Evolutionary conservation across 805 yeast species (phyloP).

Genomic region (Candida sphagnicola): DNA sequence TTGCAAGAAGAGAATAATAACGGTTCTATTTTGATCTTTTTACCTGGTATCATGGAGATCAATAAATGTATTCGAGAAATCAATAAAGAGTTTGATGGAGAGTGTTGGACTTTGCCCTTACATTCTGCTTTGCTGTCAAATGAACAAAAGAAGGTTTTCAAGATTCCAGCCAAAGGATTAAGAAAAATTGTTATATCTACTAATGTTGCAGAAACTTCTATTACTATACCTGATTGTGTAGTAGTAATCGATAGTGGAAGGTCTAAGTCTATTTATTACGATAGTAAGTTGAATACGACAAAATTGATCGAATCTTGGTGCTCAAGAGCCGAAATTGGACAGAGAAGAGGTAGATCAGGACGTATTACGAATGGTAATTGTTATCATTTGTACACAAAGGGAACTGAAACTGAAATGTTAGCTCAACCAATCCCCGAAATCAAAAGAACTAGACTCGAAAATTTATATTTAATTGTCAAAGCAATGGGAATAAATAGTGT

Average conservation of each 20-base stretch:
- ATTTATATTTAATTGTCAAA: conserved; percentile 76
- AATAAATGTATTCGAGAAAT: conserved; percentile 53
- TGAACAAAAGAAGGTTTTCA: conserved; percentile 79
- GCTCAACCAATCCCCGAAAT: conserved; percentile 87
- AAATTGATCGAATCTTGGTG: conserved; percentile 79
- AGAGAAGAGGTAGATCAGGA: conserved; percentile 98
- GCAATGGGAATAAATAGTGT: conserved; percentile 84
- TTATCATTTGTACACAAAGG: conserved; percentile 70
- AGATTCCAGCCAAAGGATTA: conserved; percentile 43
- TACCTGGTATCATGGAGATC: conserved; percentile 92
- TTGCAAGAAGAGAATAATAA: conserved; percentile 35
- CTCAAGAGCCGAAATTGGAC: conserved; percentile 84
- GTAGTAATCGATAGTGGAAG: conserved; percentile 87
- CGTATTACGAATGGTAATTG: conserved; percentile 84
- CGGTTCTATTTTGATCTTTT: conserved; percentile 80
- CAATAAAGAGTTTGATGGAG: conserved; percentile 11
- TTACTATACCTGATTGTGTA: conserved; percentile 92
- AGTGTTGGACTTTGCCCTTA: conserved; percentile 55
- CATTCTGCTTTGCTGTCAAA: conserved; percentile 84
- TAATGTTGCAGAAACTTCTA: conserved; percentile 95
- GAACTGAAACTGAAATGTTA: conserved; percentile 53
- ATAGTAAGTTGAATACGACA: conserved; percentile 62
- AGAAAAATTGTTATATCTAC: conserved; percentile 87
- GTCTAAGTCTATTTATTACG: conserved; percentile 74
- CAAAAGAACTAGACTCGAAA: conserved; percentile 76